Percentiles rank a stretch among this genome's conserved stretches.
Evolutionary conservation across 306 rosid species (phyloP).

Genomic region (Cucurbita moschata): DNA sequence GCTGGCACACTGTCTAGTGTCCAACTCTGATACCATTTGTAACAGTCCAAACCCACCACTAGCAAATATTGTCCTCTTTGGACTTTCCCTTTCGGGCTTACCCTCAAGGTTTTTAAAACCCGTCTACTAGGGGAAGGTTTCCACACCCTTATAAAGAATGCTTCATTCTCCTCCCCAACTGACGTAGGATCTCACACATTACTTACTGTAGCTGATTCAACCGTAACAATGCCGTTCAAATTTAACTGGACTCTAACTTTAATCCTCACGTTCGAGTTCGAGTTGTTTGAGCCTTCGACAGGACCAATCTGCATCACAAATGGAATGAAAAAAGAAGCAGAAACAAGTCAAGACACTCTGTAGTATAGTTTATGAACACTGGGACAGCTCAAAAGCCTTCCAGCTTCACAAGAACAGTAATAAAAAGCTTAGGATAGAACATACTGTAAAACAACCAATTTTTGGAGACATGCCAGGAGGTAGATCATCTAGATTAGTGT

Average conservation of each 20-base stretch:
- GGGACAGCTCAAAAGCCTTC: neutral
- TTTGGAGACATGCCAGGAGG: conserved; percentile 40
- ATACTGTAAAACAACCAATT: conserved; percentile 64
- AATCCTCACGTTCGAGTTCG: conserved; percentile 49
- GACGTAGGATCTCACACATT: neutral
- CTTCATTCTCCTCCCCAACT: too few relatives aligned
- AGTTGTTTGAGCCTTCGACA: conserved; percentile 37
- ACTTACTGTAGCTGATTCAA: conserved; percentile 75
- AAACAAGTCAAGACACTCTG: neutral
- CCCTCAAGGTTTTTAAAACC: too few relatives aligned
- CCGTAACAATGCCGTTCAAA: conserved; percentile 67
- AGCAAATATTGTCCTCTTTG: too few relatives aligned
- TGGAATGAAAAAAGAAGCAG: neutral
- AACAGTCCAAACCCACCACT: too few relatives aligned
- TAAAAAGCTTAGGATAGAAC: conserved; percentile 5
- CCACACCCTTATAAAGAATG: too few relatives aligned
- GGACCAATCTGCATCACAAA: conserved; percentile 68
- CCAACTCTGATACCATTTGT: too few relatives aligned
- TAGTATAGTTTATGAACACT: neutral
- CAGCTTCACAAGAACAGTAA: neutral
- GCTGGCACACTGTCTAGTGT: too few relatives aligned
- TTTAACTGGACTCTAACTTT: conserved; percentile 65
- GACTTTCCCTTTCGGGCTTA: too few relatives aligned
- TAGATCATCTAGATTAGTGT: conserved; percentile 44
- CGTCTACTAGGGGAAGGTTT: too few relatives aligned